These are phyloP conservation scores for Arachnopeziza araneosa DNA, from an alignment of 2,329 filamentous ascomycete genomes.

Conservation along the genomic window DNA sequence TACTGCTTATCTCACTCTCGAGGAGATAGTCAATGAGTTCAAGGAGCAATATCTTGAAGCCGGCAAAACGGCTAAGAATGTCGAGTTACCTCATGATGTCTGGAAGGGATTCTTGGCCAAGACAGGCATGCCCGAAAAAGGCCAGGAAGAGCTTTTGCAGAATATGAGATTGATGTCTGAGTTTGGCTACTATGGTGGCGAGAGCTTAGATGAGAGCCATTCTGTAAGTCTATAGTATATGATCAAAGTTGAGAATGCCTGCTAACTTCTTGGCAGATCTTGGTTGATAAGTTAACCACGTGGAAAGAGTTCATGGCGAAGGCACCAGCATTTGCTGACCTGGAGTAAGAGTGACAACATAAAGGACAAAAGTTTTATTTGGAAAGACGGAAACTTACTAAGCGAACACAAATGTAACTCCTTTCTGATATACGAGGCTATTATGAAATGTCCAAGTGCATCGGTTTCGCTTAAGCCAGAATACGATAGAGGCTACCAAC, in stretches of 20 bases:
- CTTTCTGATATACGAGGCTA: not conserved
- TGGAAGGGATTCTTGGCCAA: slow-evolving; percentile 36
- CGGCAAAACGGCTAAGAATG: slow-evolving; percentile 34
- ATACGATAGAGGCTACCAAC: too few relatives aligned
- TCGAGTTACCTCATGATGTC: slow-evolving; percentile 35
- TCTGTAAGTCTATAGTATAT: slow-evolving; percentile 18
- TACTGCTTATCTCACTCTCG: slow-evolving; percentile 36
- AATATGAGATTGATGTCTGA: slow-evolving; percentile 47
- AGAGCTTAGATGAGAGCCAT: slow-evolving; percentile 35
- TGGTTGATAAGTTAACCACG: slow-evolving; percentile 37
- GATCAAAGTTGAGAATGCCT: slow-evolving; percentile 2
- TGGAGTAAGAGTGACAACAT: slow-evolving; percentile 28
- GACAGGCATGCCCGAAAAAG: slow-evolving; percentile 35
- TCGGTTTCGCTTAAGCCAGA: too few relatives aligned
- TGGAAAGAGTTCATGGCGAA: slow-evolving; percentile 37
- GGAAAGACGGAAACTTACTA: not conserved
- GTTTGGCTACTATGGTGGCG: slow-evolving; percentile 48
- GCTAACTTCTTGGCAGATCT: slow-evolving; percentile 16
- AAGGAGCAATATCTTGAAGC: slow-evolving; percentile 35
- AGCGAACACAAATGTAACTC: not conserved
- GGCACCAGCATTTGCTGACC: slow-evolving; percentile 31
- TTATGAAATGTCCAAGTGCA: too few relatives aligned
- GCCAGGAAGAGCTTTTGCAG: slow-evolving; percentile 45
- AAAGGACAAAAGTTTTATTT: not conserved
- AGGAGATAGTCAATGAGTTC: slow-evolving; percentile 37